Percentiles rank a stretch among this genome's conserved stretches.
phyloP scores from a whole-genome alignment of 345 rosid species.

The Zanthoxylum bungeanum region DNA sequence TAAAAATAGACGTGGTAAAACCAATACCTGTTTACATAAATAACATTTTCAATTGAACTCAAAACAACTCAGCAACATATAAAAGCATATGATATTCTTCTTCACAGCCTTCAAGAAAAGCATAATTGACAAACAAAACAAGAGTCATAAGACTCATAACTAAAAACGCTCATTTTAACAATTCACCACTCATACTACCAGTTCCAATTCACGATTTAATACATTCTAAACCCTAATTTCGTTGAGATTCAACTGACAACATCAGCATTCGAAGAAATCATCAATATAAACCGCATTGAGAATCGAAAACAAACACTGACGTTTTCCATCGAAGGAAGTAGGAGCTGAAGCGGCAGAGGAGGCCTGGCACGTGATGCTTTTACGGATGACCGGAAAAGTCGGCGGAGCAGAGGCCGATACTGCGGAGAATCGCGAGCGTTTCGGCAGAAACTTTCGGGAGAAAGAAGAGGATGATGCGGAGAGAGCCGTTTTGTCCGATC shows the following conservation, averaged over 20 bases:
- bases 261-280: constrained; percentile 5
- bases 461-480: constrained; percentile 42
- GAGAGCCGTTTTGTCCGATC: constrained; percentile 35
- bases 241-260: not conserved
- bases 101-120: not conserved
- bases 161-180: not conserved
- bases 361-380: constrained; percentile 55
- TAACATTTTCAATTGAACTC: not conserved
- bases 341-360: constrained; percentile 55
- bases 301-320: constrained; percentile 18
- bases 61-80: not conserved
- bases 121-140: not conserved
- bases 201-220: not conserved
- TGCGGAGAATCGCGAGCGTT: constrained; percentile 19
- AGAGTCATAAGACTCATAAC: not conserved
- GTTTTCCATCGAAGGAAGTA: constrained; percentile 40
- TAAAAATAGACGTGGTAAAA: not conserved
- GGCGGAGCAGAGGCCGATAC: constrained; percentile 29
- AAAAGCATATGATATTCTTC: not conserved
- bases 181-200: not conserved
- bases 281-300: not conserved
- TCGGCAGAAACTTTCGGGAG: constrained; percentile 17
- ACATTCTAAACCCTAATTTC: constrained; percentile 18
- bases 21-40: not conserved
- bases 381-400: constrained; percentile 23